Evolutionary conservation across 495 filamentous ascomycete genomes (phyloP), one percentile per base, ranked within the genome.

Genomic region (Aspergillus conjunctus): DNA sequence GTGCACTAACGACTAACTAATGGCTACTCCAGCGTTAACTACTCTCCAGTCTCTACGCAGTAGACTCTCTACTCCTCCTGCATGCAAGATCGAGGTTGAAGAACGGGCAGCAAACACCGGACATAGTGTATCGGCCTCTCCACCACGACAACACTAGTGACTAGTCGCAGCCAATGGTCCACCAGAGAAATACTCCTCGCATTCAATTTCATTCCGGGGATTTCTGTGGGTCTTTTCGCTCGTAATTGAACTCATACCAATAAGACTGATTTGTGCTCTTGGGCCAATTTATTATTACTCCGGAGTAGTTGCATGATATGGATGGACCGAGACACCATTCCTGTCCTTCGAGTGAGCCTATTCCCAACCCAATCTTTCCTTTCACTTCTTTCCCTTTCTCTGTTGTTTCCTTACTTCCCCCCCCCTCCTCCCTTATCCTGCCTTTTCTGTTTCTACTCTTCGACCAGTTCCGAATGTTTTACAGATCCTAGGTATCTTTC

Each of bases 221-320:
- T 44, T 53, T 54, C 58, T 54, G 58, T 60, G 58, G 58, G 58
- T 54, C 58, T 32, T 46, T 39, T 21, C 44, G 5, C 22, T 46
- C 49, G 26, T 26, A 2, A 2, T 26, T 26, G 26, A 26, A 26
- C 41, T 11, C 37, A 41, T 41, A 41, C 37, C 15, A 41, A 41
- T n/a, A 14, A 41, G 5, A 41, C 37, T 41, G 15, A n/a, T 39
- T 39, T 11, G 44, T 48, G 14, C 14, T n/a, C 44, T 9, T 41
- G 1, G 37, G 11, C 15, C 11, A n/a, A 41, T 41, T 41, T 8
- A 3, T 41, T 41, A 37, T 37, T 8, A 37, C 14, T 37, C 34
- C 34, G 14, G 8, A 14, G 14, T 41, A 41, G 37, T n/a, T 11
- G 15, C 15, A 14, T 41, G 37, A 14, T 41, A 12, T 12, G 11